Conservation (phyloP, 1,284 basidiomycete genomes). For the Jaminaea rosea region DNA sequence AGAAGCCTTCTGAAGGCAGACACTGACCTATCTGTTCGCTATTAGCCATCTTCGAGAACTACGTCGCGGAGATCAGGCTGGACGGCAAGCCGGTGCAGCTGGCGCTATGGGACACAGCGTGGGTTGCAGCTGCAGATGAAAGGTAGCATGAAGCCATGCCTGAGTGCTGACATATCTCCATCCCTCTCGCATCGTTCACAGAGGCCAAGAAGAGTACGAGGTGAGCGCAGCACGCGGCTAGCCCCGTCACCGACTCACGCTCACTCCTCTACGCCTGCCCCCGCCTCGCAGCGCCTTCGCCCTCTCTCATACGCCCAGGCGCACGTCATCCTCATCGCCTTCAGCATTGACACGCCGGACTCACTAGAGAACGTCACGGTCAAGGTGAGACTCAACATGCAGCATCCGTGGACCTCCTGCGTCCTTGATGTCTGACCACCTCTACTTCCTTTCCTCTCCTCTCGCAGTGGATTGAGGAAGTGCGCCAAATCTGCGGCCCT, state of each 20-base stretch:
- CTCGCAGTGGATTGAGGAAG: slow-evolving; percentile 66
- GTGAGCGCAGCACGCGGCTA: slow-evolving; percentile 49
- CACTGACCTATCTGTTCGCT: no score
- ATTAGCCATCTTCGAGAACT: slow-evolving; percentile 77
- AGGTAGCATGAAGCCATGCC: no score
- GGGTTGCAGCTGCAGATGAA: no score
- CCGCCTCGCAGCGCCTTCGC: slow-evolving; percentile 61
- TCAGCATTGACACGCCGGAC: slow-evolving; percentile 90
- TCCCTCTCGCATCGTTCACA: slow-evolving; percentile 46
- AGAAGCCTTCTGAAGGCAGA: no score
- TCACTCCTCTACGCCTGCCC: slow-evolving; percentile 10
- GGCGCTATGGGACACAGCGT: slow-evolving; percentile 96
- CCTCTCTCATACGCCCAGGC: slow-evolving; percentile 96
- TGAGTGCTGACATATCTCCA: no score
- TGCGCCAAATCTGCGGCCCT: slow-evolving; percentile 48
- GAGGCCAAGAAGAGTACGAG: slow-evolving; percentile 89
- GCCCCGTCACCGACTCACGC: slow-evolving; percentile 2
- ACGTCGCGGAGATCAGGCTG: slow-evolving; percentile 91
- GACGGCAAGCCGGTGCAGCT: slow-evolving; percentile 94
- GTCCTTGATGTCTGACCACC: not conserved
- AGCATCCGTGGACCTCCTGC: no score
- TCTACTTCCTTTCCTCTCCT: slow-evolving; percentile 5
- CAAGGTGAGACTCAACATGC: slow-evolving; percentile 63
- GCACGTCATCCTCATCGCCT: slow-evolving; percentile 95
- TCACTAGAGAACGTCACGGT: slow-evolving; percentile 88